Base-by-base conservation (phyloP, 345 rosid genomes). In the Euclidium syriacum region DNA sequence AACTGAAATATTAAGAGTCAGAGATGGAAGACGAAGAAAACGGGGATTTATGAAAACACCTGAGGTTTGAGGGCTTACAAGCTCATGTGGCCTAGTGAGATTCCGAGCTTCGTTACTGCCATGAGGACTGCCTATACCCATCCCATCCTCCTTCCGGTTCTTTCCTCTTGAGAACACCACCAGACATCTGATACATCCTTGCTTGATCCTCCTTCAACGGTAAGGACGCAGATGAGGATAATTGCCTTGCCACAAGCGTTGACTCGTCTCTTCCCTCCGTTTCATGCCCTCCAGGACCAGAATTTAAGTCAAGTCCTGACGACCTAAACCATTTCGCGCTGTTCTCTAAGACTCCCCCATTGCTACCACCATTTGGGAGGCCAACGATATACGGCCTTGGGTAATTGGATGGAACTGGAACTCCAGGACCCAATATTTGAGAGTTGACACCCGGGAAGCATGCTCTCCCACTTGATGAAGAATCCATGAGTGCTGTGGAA, bases 91-190 rank as follows among this genome's bases (percentile, higher is more conserved):
- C 51, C 68, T 39, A 20, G 17, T 0, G 40, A 39, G 22, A 40
- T 51, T 29, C 51, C 6, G 40, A 20, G 51, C 3, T 40, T 4
- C 36, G 35, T 79, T 86, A 81, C 70, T 83, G 88, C 96, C 98
- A 88, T 32, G 95, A 73, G 25, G 85, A 51, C 22, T 84, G 95
- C 77, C 72, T 86, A 75, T 83, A 84, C 33, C 85, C 83, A 58
- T 91, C 98, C 96, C 95, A 83, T 30, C 98, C 88, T 9, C 92
- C 96, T 5, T 88, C 98, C 3, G 95, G 95, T 50, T 88, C 98
- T 65, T 85, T 94, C 71, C 92, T 87, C 81, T 83, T 94, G 30
- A 80, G 67, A 42, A 70, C 25, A n/a, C 90, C 81, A 44, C 86
- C 79, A 6, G 83, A 53, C 58, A 80, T 59, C 46, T 86, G 95